Evolutionary conservation across 2,329 filamentous ascomycete genomes (phyloP).

Genomic region (Diaporthe batatas): DNA sequence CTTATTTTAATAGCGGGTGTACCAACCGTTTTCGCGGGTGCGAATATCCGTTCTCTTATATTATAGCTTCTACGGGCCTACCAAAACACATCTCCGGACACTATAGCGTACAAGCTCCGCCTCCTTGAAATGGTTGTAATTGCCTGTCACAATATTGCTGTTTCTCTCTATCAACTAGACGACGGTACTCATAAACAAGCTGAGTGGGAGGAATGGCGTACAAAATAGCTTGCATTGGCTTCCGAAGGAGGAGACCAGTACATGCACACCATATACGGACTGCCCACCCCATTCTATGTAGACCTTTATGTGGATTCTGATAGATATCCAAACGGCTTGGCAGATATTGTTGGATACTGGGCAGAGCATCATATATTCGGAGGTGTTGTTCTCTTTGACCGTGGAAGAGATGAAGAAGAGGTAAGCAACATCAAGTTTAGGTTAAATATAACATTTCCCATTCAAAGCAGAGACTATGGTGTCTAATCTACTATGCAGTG

Average conservation of each 20-base stretch:
- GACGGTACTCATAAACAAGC: constrained; percentile 46
- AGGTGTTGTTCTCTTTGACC: constrained; percentile 46
- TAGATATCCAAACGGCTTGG: constrained; percentile 50
- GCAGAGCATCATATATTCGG: constrained; percentile 49
- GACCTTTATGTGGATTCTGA: constrained; percentile 47
- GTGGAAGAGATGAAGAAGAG: constrained; percentile 23
- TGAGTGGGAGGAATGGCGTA: constrained; percentile 30
- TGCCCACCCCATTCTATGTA: constrained; percentile 49
- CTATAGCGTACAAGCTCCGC: constrained; percentile 47
- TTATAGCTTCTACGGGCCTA: constrained; percentile 47
- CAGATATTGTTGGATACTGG: constrained; percentile 50
- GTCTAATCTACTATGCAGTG: constrained; percentile 18
- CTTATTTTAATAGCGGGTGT: too few species aligned
- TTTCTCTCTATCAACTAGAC: constrained; percentile 45
- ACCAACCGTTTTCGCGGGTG: too few species aligned
- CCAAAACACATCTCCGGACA: constrained; percentile 45
- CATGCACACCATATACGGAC: constrained; percentile 22
- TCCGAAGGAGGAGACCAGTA: constrained; percentile 44
- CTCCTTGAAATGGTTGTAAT: constrained; percentile 51
- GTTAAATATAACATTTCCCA: constrained; percentile 7
- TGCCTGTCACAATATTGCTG: constrained; percentile 50
- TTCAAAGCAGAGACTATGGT: neutral
- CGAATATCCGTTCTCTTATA: too few species aligned
- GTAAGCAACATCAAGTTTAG: constrained; percentile 15
- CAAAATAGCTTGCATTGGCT: constrained; percentile 34